These are phyloP conservation scores for Mycena indigotica DNA, from an alignment of 768 basidiomycete species.

Conservation along the genomic window DNA sequence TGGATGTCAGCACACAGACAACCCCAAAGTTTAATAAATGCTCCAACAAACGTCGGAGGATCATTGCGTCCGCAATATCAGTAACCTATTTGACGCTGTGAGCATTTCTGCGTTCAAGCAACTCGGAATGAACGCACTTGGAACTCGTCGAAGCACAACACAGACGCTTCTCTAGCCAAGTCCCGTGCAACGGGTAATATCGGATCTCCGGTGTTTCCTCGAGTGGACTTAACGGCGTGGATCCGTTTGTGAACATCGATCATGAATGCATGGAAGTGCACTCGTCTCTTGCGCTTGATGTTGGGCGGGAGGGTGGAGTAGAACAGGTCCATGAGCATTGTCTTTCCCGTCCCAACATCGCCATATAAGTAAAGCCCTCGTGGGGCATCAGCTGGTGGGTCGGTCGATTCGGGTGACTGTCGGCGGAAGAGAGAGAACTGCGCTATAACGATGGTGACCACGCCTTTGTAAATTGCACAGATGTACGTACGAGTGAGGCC, in stretches of 20 bases:
- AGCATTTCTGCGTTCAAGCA: background rate
- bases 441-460: constrained; percentile 21
- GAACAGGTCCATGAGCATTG: constrained; percentile 99
- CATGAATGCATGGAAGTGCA: constrained; percentile 99
- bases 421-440: constrained; percentile 53
- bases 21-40: constrained; percentile 86
- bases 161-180: constrained; percentile 77
- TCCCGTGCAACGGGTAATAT: constrained; percentile 87
- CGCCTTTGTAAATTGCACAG: constrained; percentile 12
- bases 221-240: constrained; percentile 75
- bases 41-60: constrained; percentile 87
- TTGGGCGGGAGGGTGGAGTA: constrained; percentile 76
- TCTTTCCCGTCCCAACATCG: constrained; percentile 96
- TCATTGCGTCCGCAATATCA: constrained; percentile 98
- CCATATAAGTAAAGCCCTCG: constrained; percentile 95
- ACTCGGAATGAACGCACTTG: constrained; percentile 58
- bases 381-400: constrained; percentile 59
- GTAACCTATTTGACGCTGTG: constrained; percentile 66
- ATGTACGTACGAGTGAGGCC: constrained; percentile 40
- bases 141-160: constrained; percentile 98
- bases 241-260: constrained; percentile 95
- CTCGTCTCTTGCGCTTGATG: constrained; percentile 75
- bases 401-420: constrained; percentile 37
- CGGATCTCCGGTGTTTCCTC: constrained; percentile 77
- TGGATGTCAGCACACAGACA: constrained; percentile 94